phyloP scores from a whole-genome alignment of 2,329 filamentous ascomycete genomes.

The Trichophyton rubrum region DNA sequence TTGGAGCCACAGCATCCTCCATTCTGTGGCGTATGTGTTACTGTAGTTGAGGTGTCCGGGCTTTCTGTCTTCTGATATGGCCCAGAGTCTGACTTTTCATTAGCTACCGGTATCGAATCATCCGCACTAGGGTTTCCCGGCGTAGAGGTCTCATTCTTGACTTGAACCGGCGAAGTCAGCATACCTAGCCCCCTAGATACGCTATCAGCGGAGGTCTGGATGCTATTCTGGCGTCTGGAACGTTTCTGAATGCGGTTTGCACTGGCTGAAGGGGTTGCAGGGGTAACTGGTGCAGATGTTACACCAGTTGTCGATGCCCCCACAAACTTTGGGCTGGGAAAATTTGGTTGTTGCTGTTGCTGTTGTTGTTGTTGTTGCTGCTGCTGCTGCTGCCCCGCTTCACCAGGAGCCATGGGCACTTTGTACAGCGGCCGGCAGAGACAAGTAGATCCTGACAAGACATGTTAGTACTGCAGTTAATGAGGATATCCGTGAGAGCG shows the following conservation, averaged over 20 bases:
- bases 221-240: constrained; percentile 21
- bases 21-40: neutral
- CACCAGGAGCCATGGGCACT: constrained; percentile 20
- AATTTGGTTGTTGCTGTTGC: neutral
- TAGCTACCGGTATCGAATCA: neutral
- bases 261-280: constrained; percentile 13
- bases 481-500: too few relatives aligned
- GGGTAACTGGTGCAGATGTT: neutral
- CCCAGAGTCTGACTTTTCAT: neutral
- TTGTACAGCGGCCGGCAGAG: constrained; percentile 32
- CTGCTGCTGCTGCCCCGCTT: constrained; percentile 13
- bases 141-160: neutral
- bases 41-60: neutral
- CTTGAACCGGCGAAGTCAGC: neutral
- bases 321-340: neutral
- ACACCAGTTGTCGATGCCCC: neutral
- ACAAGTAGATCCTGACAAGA: constrained; percentile 27
- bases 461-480: constrained; percentile 9
- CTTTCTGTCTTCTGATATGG: neutral
- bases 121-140: neutral
- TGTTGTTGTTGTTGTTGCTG: neutral
- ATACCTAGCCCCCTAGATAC: constrained; percentile 23
- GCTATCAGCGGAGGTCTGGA: constrained; percentile 25
- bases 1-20: constrained; percentile 1
- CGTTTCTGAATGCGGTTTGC: constrained; percentile 27